Evolutionary conservation across 371 early-diverging fungal species (phyloP), one percentile per base, ranked within the genome.

Genomic region (Zopfochytrium polystomum): DNA sequence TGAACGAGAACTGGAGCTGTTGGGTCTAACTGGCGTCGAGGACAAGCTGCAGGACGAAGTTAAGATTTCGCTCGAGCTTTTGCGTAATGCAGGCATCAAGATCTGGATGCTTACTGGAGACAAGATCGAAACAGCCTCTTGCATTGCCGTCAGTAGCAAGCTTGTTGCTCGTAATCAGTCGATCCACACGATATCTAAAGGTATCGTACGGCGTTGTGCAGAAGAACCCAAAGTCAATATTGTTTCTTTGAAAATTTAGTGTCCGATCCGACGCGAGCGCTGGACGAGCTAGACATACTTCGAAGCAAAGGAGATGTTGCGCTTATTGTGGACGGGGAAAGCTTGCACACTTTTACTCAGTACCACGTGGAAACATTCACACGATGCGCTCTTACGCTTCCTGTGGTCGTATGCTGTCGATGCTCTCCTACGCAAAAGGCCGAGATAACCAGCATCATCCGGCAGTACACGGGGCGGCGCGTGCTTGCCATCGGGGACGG

Each of bases 41-140:
- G 99, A 99, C 68, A 94, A 93, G 68, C 81, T 99, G 45, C 98
- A 98, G 63, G 96, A 97, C 67, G 90, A 89, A 33, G 98, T 99
- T 44, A 91, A 89, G 56, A 78, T 82, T 18, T 97, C 99, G 2
- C 70, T 99, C 20, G 98, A 98, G 75, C 77, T 85, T 22, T 77
- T 99, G 63, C 83, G 95, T 55, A 92, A 97, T 73, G 99, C 99
- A 20, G 99, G 96, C 9, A 69, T 99, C 54, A 91, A 89, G 70
- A 89, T 99, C 22, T 99, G 99, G 99, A 99, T 99, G 99, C 80
- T 99, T 54, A 99, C 99, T 0, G 99, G 99, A 27, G 99, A 99
- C 74, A 99, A 99, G 70, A 91, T 96, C 62, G 99, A 99, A 79
- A 99, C 99, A 1, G 99, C 99, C n/a, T 95, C 89, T 0, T 93